Evolutionary conservation across 2,329 filamentous ascomycete species (phyloP), one percentile per base, ranked within the genome.

Genomic region (Aspergillaceae sp.): DNA sequence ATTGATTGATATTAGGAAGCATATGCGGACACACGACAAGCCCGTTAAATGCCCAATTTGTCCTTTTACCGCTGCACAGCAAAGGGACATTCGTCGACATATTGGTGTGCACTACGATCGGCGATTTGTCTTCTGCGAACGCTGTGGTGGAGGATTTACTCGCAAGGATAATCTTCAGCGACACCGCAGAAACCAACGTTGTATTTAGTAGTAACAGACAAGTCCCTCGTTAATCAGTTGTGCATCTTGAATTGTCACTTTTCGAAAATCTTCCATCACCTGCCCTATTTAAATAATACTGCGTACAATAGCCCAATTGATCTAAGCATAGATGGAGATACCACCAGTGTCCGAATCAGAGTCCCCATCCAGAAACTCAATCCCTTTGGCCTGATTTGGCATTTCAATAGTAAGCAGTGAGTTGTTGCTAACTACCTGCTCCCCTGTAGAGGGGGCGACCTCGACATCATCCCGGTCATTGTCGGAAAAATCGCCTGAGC

Each of bases 301-400:
- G 19, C 19, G 19, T 19, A 32, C 5, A 32, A 4, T 45, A 9
- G 26, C 41, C 34, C 26, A 7, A 34, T 29, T 35, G 26, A 28
- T 29, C 32, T 48, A 45, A 10, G 30, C 9, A 30, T 34, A 36
- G 34, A 48, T 40, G 29, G 43, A 38, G 11, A 46, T 38, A 19
- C 44, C 48, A 11, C 46, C 48, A 46, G 43, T 40, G 27, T 50
- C 46, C 42, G 32, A 36, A 30, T 49, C 49, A 37, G 38, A 43
- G 11, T 43, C 33, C 32, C 41, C 44, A 41, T 50, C 43, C 26
- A 29, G 34, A 28, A 42, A 38, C 27, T 43, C 40, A 29, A 41
- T 38, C 29, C 44, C 35, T 11, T 36, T 40, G 7, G 28, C 33
- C n/a, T 10, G 11, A 42, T 32, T 32, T 9, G 8, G 30, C 6